Conservation (phyloP, 371 early-diverging fungal genomes). For the Umbelopsis sp. region DNA sequence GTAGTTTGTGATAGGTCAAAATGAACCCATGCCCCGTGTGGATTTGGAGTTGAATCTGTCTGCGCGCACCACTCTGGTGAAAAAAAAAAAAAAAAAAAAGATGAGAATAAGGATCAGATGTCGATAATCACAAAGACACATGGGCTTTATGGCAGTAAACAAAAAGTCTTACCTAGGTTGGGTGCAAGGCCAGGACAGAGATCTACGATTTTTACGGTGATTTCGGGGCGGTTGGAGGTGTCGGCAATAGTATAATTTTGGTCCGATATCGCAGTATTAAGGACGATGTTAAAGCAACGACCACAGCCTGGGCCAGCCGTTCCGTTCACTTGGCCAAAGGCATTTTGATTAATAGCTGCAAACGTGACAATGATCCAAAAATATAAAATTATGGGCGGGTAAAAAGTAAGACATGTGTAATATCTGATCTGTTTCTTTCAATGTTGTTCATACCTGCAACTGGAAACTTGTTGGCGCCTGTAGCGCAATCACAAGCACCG, state of each 20-base stretch:
- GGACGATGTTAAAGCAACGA: conserved; percentile 18
- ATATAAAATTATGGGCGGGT: no score
- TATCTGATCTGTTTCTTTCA: not conserved
- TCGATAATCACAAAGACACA: not conserved
- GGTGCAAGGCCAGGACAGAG: conserved; percentile 17
- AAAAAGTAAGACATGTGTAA: not conserved
- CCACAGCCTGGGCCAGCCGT: conserved; percentile 21
- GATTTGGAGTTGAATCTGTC: conserved; percentile 21
- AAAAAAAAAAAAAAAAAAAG: not conserved
- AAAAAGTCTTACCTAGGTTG: conserved; percentile 8
- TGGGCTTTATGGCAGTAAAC: not conserved
- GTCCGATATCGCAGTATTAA: not conserved
- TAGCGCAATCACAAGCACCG: conserved; percentile 23
- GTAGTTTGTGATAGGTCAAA: conserved; percentile 20
- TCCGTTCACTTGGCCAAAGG: conserved; percentile 15
- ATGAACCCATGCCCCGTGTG: conserved; percentile 21
- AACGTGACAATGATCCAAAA: not conserved
- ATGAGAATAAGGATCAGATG: not conserved
- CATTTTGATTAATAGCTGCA: conserved; percentile 21
- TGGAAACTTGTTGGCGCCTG: conserved; percentile 19
- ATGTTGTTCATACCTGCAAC: conserved; percentile 18
- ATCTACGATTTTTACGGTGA: conserved; percentile 19
- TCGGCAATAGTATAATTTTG: conserved; percentile 17
- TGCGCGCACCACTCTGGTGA: conserved; percentile 20
- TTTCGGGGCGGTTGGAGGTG: not conserved